Conservation (phyloP, 805 yeast genomes). For the Cephaloascus fragrans region DNA sequence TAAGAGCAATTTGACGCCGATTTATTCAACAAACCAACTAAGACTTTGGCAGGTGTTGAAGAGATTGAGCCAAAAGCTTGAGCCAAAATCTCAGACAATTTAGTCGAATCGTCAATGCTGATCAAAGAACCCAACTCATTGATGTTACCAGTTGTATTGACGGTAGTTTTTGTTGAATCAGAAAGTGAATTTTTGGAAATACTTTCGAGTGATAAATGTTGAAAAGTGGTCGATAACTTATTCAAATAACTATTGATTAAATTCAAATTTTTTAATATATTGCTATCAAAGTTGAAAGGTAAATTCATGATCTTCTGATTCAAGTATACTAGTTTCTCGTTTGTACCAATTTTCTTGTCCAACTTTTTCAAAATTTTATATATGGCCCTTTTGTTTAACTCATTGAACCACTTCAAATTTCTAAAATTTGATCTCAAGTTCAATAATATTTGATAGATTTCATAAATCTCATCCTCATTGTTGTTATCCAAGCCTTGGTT, state of each 20-base stretch:
- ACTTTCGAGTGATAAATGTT: neutral
- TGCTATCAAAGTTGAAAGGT: slow-evolving; percentile 68
- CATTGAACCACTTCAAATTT: slow-evolving; percentile 90
- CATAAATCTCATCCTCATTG: slow-evolving; percentile 50
- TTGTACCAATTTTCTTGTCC: slow-evolving; percentile 71
- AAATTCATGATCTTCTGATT: slow-evolving; percentile 61
- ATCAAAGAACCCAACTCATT: slow-evolving; percentile 13
- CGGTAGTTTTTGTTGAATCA: slow-evolving; percentile 10
- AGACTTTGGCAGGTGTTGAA: slow-evolving; percentile 41
- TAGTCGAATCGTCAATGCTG: slow-evolving; percentile 30
- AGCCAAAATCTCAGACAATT: slow-evolving; percentile 33
- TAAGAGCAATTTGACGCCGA: slow-evolving; percentile 48
- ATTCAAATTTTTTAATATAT: slow-evolving; percentile 43
- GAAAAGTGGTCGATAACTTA: slow-evolving; percentile 16
- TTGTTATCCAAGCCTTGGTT: slow-evolving; percentile 2
- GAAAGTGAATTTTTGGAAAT: neutral
- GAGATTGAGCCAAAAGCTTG: slow-evolving; percentile 33
- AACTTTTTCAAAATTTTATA: slow-evolving; percentile 81
- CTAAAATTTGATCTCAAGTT: slow-evolving; percentile 71
- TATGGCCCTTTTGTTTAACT: slow-evolving; percentile 83
- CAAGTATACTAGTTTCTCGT: slow-evolving; percentile 46
- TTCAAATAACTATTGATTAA: slow-evolving; percentile 42
- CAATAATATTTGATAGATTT: slow-evolving; percentile 54
- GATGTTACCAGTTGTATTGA: too few species aligned
- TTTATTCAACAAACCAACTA: slow-evolving; percentile 55